Evolutionary conservation across 345 rosid species (phyloP), one percentile per base, ranked within the genome.

Genomic region (Bretschneidera sinensis): DNA sequence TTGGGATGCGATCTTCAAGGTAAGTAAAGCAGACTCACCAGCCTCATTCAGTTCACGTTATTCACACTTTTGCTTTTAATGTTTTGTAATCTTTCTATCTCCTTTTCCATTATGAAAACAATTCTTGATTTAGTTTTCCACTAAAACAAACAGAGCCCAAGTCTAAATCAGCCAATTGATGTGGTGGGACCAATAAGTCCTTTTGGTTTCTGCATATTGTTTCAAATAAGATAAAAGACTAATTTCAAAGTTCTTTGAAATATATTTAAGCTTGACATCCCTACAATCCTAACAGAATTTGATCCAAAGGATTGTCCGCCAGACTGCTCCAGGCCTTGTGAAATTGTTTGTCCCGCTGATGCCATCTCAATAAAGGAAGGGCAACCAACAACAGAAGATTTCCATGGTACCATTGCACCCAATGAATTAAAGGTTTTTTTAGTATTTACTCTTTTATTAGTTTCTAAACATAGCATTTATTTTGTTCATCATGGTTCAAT

Each of bases 311-410:
- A 84, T 31, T 84, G 89, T 65, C 89, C 89, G 19, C 43, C 49
- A 13, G 83, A 84, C 70, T 84, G 89, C 66, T 54, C 72, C 34
- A 75, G 83, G 68, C 86, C 86, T 22, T 84, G 84, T 57, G 89
- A 81, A 60, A 59, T 14, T 54, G 78, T 81, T 24, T 84, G 84
- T 67, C 86, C 86, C 49, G 86, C 89, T n/a, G 72, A 72, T 73
- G 89, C 89, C 17, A 81, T 81, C 61, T 56, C 65, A 18, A 33
- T 75, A 16, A 45, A 67, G 59, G 57, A 54, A 52, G 72, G 52
- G n/a, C n/a, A n/a, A 55, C 56, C 69, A 51, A 54, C 43, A 19
- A 57, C 60, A 20, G 64, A 64, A 14, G 55, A 24, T 50, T 47
- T 61, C 21, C 18, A n/a, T 35, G 55, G 39, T 54, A 45, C 65